These are phyloP conservation scores for Termitomyces sp. DNA, from an alignment of 768 basidiomycete species.

Conservation along the genomic window DNA sequence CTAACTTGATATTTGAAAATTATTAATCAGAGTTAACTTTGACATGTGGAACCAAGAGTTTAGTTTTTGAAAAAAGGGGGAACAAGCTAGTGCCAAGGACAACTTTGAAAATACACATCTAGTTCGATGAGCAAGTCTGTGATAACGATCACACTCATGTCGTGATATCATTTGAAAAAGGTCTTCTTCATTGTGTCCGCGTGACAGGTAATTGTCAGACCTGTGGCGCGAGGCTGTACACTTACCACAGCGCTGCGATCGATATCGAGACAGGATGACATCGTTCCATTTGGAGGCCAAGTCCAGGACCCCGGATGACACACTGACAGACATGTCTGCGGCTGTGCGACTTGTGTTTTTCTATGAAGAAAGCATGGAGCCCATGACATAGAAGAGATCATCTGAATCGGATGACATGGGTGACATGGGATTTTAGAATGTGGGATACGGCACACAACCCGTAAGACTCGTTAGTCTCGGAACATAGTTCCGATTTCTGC, in stretches of 20 bases:
- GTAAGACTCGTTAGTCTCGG: neutral
- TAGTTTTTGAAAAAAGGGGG: neutral
- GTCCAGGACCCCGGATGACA: neutral
- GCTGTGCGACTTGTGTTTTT: neutral
- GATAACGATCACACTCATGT: neutral
- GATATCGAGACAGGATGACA: neutral
- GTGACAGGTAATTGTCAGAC: neutral
- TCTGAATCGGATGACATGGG: neutral
- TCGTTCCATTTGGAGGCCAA: neutral
- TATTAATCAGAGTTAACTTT: neutral
- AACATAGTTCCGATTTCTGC: neutral
- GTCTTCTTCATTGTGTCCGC: neutral
- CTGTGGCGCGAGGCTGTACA: neutral
- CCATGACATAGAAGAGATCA: neutral
- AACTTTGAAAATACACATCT: neutral
- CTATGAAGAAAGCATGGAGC: neutral
- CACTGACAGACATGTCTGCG: neutral
- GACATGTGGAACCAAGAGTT: neutral
- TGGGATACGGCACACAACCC: neutral
- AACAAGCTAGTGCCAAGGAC: neutral
- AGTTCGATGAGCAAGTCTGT: neutral
- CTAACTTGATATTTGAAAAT: neutral
- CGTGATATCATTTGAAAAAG: neutral
- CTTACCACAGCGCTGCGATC: neutral
- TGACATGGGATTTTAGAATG: neutral